Base-by-base conservation (phyloP, 1,284 basidiomycete species). In the Leucoagaricus sp. region DNA sequence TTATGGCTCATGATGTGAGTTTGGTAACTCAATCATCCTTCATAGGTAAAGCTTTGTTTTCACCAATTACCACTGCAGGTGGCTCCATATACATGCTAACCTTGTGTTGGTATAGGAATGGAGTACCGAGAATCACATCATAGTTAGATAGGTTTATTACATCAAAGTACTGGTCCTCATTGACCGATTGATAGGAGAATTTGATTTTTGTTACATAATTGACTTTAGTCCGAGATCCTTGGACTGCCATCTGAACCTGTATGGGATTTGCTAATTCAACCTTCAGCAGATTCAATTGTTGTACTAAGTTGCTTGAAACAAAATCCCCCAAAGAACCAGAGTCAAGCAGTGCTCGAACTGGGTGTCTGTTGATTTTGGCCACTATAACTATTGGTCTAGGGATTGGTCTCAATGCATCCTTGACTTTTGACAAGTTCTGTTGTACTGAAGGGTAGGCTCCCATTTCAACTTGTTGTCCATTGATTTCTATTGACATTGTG, bases 51-150 rank as follows among this genome's bases (percentile, higher is more conserved):
- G 65, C 29, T 0, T 4, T 8, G 0, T 34, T 10, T 12, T 64
- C 65, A 0, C 67, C 64, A 1, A 75, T 53, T 0, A 65, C 25
- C 0, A 74, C 57, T 0, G 58, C 25, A 60, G 29, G 48, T 19
- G 65, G 1, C 58, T 48, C 67, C 1, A 70, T 3, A 3, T 61
- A 61, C 0, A 67, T 23, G 1, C 59, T 48, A 0, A 72, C 64
- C 0, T 65, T 36, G 51, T 74, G 69, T 13, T 70, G 66, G 33
- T 61, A 74, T 6, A 75, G 12, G 58, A 70, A 75, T 0, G 67
- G 72, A 0, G 67, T 74, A 0, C 69, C 67, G 0, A 75, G 61
- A 1, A 74, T 71, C 0, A 74, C 0, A 23, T 74, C 67, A 49
- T 75, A 73, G 2, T 57, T 63, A 0, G 67, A 62, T 0, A 74